These are phyloP conservation scores for Globisporangium irregulare DNA, from an alignment of 352 stramenopile species.

Conservation along the genomic window DNA sequence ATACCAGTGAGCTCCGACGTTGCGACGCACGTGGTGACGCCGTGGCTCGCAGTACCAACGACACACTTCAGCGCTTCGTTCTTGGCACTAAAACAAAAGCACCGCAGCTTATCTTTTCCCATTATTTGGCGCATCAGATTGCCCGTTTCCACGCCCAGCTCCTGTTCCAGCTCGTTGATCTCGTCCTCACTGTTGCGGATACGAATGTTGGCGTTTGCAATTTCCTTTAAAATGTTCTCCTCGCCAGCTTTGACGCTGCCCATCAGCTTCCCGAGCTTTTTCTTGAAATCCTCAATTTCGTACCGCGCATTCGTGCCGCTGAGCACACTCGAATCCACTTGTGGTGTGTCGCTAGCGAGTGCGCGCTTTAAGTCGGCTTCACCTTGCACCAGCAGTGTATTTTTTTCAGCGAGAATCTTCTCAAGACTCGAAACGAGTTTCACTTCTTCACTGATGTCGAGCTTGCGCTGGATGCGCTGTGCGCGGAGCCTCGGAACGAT, in stretches of 20 bases:
- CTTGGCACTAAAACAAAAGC: conserved; percentile 69
- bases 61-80: conserved; percentile 76
- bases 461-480: conserved; percentile 55
- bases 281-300: conserved; percentile 74
- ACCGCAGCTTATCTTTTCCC: conserved; percentile 60
- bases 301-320: conserved; percentile 55
- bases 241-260: conserved; percentile 54
- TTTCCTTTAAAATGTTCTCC: conserved; percentile 55
- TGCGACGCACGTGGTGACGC: conserved; percentile 57
- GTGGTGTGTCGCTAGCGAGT: conserved; percentile 52
- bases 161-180: conserved; percentile 62
- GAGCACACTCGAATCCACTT: conserved; percentile 70
- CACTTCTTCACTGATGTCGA: conserved; percentile 52
- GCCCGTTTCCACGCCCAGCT: conserved; percentile 64
- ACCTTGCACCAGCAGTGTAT: conserved; percentile 44
- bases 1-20: conserved; percentile 41
- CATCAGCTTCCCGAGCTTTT: conserved; percentile 71
- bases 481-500: conserved; percentile 57
- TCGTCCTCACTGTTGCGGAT: conserved; percentile 67
- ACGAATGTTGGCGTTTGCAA: conserved; percentile 58
- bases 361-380: conserved; percentile 67
- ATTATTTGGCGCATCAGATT: conserved; percentile 70
- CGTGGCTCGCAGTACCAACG: conserved; percentile 64
- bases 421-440: conserved; percentile 53
- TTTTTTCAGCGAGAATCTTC: conserved; percentile 51